Conservation (phyloP, 2,329 filamentous ascomycete species). For the Pseudopyricularia cyperi region DNA sequence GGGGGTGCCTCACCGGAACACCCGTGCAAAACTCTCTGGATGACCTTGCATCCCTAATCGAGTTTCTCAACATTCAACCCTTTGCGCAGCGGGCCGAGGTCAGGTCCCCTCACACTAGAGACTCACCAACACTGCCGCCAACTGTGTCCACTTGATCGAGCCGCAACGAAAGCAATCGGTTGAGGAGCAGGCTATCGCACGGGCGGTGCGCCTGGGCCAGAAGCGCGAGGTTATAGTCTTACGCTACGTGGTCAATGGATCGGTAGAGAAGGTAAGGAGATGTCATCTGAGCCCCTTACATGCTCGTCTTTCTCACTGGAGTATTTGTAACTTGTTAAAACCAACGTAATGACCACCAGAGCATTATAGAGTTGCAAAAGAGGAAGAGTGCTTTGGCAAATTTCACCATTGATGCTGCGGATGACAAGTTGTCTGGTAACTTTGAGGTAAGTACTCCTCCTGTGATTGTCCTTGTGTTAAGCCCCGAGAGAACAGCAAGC, state of each 20-base stretch:
- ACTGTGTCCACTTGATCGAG: constrained; percentile 35
- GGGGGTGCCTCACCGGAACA: constrained; percentile 41
- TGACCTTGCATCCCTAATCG: constrained; percentile 36
- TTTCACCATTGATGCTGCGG: neutral
- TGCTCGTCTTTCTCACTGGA: neutral
- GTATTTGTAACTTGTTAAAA: neutral
- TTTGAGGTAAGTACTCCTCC: neutral
- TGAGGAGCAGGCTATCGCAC: constrained; percentile 36
- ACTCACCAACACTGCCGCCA: constrained; percentile 33
- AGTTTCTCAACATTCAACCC: constrained; percentile 29
- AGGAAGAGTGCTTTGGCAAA: neutral
- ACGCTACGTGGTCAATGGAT: constrained; percentile 28
- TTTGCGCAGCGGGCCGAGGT: constrained; percentile 26
- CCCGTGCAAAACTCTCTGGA: constrained; percentile 40
- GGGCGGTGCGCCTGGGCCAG: constrained; percentile 34
- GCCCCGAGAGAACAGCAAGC: neutral
- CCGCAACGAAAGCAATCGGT: constrained; percentile 41
- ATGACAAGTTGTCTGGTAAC: neutral
- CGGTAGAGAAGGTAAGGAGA: constrained; percentile 27
- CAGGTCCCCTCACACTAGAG: constrained; percentile 19
- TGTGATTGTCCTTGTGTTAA: neutral
- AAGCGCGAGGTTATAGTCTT: constrained; percentile 25
- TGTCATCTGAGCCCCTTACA: neutral
- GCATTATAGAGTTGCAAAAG: neutral
- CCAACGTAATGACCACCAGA: neutral